Evolutionary conservation across 2,329 filamentous ascomycete genomes (phyloP), one percentile per base, ranked within the genome.

Genomic region (Penicillium palitans): DNA sequence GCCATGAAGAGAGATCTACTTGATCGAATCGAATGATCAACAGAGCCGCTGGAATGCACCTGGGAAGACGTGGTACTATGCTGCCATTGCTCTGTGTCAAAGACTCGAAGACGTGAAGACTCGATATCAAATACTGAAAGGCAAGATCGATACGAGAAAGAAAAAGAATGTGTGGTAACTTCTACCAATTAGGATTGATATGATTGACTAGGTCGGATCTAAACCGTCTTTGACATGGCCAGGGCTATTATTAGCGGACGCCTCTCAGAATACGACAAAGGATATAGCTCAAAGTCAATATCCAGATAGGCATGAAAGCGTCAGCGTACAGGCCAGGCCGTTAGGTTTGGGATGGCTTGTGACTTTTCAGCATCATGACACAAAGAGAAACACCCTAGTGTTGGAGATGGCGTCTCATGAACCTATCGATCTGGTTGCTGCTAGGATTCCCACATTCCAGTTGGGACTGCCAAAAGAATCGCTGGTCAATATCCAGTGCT

Each of bases 11-110:
- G 19, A 53, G 1, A 24, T 4, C 7, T 6, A 3, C 6, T 27
- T 35, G 7, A 21, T 24, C 40, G n/a, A 45, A 40, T 56, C n/a
- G 24, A 27, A 45, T 13, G 35, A 47, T 42, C 25, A 41, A 25
- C n/a, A 35, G 35, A 35, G 21, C 24, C 8, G 27, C 17, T 60
- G 44, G 44, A 53, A 55, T 56, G 31, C 42, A 47, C 25, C 9
- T 46, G 17, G 25, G 6, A 13, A 33, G 45, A 2, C 29, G 3
- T 48, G 19, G 12, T 44, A 48, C 49, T 51, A 10, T 47, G 37
- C 4, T 51, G 41, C 45, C 35, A 41, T 51, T 48, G n/a, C 15
- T 10, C 37, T 21, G 25, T 55, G 40, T 27, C 25, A 9, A 31
- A 21, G 29, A 3, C n/a, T 46, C 6, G 19, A 21, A 21, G 19